Percentiles rank a stretch among this genome's conserved stretches.
These are phyloP conservation scores for Aspergillus incahuasiensis DNA, from an alignment of 495 filamentous ascomycete species.

Conservation along the genomic window DNA sequence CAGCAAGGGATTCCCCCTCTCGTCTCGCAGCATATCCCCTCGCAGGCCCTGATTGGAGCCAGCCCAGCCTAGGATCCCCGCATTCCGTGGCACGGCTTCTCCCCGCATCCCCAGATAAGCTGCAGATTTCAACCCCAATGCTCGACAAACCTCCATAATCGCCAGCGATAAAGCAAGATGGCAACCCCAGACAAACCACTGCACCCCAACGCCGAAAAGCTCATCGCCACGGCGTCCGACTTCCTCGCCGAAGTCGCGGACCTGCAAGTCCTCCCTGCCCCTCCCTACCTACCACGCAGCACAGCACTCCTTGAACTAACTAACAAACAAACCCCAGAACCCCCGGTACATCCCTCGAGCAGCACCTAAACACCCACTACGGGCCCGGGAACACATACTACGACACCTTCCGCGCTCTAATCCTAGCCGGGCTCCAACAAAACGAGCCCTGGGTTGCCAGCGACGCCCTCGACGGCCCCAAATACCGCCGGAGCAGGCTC, in stretches of 20 bases:
- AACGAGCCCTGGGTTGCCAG: conserved; percentile 44
- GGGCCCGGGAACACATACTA: conserved; percentile 39
- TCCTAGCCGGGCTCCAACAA: conserved; percentile 28
- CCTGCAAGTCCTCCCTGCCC: conserved; percentile 24
- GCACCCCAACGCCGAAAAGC: conserved; percentile 34
- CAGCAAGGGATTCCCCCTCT: too few relatives aligned
- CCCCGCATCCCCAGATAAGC: not conserved
- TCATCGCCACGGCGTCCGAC: conserved; percentile 24
- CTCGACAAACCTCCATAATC: too few relatives aligned
- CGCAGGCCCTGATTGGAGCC: not conserved
- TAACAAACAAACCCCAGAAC: conserved; percentile 32
- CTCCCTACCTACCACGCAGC: too few relatives aligned
- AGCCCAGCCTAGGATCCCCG: not conserved
- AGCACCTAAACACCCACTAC: conserved; percentile 35
- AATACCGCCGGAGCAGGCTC: conserved; percentile 42
- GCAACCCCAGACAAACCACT: not conserved
- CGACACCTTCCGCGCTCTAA: conserved; percentile 35
- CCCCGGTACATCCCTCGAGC: conserved; percentile 40
- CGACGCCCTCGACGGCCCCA: conserved; percentile 31
- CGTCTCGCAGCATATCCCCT: too few relatives aligned
- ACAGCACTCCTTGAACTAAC: too few relatives aligned
- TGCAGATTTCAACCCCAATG: too few relatives aligned
- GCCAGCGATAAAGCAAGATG: not conserved
- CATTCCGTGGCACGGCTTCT: not conserved
- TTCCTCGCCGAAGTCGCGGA: conserved; percentile 41